Evolutionary conservation across 192 early-diverging fungal species (phyloP), one percentile per base, ranked within the genome.

Genomic region (Umbelopsis sp.): DNA sequence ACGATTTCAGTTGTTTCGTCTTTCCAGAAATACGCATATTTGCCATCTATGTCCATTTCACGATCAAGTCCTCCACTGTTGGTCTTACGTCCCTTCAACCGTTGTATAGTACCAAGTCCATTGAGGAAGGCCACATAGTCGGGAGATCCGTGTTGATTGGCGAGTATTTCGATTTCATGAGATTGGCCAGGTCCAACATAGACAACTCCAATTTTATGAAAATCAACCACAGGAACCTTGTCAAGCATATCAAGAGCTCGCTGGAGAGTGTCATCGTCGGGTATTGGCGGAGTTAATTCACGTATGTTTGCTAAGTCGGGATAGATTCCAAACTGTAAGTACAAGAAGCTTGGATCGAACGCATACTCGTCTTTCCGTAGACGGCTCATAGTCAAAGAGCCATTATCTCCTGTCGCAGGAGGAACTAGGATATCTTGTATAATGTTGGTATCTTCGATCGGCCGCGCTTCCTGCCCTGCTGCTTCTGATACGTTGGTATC

Each of bases 181-280:
- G 75, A 90, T 77, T 99, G 96, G 7, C 87, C 88, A 9, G 88
- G 91, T 11, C 91, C 95, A 26, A 97, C 93, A 77, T 97, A 99
- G 0, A 96, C 81, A 9, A 99, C 91, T 16, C 96, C 96, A 74
- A 98, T 92, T 83, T 99, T 99, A 84, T 98, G 94, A 71, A 96
- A 87, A 78, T 99, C 95, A 4, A 95, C 89, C 3, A 95, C 92
- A 4, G 95, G 91, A 2, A 89, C 96, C 43, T 84, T 85, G 81
- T 99, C 97, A 71, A 99, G 81, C 4, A 93, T 90, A 21, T 87
- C 88, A 32, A 99, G 66, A 9, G 91, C 89, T 25, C 97, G 88
- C 11, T 77, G 82, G 7, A 91, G 90, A 7, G 87, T 80, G 49
- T 95, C 95, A 68, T 93, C 88, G 17, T 92, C 86, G 6, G 95